Conservation (phyloP, 2,329 filamentous ascomycete species). For the Septoria linicola region DNA sequence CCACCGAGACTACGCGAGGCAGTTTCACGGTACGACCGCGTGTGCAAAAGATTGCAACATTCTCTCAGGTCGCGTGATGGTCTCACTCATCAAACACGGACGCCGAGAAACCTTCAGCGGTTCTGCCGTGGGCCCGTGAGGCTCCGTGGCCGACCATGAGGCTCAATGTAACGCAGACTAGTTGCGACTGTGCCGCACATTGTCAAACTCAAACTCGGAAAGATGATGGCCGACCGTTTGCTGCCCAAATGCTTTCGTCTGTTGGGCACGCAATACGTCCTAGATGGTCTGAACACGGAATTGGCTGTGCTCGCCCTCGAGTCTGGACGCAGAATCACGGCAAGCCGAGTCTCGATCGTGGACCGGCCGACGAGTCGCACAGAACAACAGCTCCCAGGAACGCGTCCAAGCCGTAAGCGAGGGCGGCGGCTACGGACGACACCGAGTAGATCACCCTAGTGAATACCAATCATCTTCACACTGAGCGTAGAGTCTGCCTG, state of each 20-base stretch:
- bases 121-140: conserved; percentile 3
- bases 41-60: neutral
- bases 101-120: conserved; percentile 3
- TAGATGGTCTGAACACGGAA: no score
- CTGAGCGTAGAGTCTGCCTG: no score
- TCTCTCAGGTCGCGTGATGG: neutral
- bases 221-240: neutral
- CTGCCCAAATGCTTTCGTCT: conserved; percentile 1
- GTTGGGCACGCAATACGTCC: no score
- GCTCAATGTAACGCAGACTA: neutral
- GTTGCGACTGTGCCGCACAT: conserved; percentile 10
- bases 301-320: no score
- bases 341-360: neutral
- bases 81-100: conserved; percentile 1
- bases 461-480: no score
- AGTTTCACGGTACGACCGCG: conserved; percentile 7
- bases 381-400: no score
- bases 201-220: conserved; percentile 4
- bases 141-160: neutral
- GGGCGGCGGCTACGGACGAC: no score
- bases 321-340: no score
- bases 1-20: neutral
- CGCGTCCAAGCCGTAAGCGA: no score
- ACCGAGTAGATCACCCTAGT: no score
- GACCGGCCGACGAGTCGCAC: neutral